Evolutionary conservation across 169 alveolate species (phyloP), one percentile per base, ranked within the genome.

Genomic region (Plasmodium inui): DNA sequence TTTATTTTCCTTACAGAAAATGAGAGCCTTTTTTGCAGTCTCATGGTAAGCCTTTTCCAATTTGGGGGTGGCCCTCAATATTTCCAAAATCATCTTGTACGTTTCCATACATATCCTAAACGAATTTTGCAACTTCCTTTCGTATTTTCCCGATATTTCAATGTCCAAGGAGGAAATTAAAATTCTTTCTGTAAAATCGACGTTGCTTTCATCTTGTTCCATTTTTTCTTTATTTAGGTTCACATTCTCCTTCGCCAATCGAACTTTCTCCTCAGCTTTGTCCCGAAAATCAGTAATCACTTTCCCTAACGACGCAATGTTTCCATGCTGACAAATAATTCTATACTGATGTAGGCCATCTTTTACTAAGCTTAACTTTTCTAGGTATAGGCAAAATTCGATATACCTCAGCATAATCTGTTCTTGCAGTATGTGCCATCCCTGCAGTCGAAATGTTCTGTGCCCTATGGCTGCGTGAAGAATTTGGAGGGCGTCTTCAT

Each of bases 71-170:
- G 98, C 98, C 57, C 99, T 96, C 83, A 98, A 96, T 55, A 98
- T 97, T 88, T 99, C 99, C 74, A 99, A 96, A 82, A 98, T 96
- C 96, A 98, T 98, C 92, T 98, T 98, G 95, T 98, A 99, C 8
- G 98, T 98, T 74, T 99, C 99, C 99, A 99, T 98, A 71, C 98
- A 96, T 95, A 98, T 98, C 85, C 98, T 96, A 88, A 96, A 97
- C 39, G 98, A 96, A 50, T 97, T 95, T 83, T 97, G 98, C 86
- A 97, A 89, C 34, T 94, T 86, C 86, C 97, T 89, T 71, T 96
- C 97, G 44, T 94, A 92, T n/a, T 96, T 96, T 19, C 97, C 98
- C 30, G 97, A 34, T 92, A 97, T 95, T 89, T 95, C 98, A 12
- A 97, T 94, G 88, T 97, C 98, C 92, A 97, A 90, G 8, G 98